A percentile compares a stretch with the other conserved stretches of the same genome.
Evolutionary conservation across 139 green algal genomes (phyloP).

Genomic region (Tetradesmus obliquus): DNA sequence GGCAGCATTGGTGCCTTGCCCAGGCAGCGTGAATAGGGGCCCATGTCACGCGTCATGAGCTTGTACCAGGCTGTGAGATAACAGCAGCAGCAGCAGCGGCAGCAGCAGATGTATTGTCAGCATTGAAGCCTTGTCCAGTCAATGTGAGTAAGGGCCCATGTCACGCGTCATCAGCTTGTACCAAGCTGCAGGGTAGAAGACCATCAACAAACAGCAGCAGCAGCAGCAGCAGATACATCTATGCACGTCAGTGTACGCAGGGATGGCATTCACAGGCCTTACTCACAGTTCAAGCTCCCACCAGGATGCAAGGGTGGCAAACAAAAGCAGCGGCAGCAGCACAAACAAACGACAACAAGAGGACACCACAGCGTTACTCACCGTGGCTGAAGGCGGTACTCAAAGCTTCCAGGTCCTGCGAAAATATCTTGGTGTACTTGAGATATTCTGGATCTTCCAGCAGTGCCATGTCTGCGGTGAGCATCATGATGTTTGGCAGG

Average conservation of each 20-base stretch:
- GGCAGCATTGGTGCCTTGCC: not conserved
- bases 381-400: not conserved
- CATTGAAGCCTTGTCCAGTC: not conserved
- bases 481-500: slow-evolving; percentile 55
- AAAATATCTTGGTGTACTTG: slow-evolving; percentile 8
- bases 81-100: not conserved
- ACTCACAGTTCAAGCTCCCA: too few relatives aligned
- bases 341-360: not conserved
- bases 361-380: not conserved
- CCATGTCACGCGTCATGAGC: slow-evolving; percentile 47
- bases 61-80: slow-evolving; percentile 39
- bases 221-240: not conserved
- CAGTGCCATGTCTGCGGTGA: slow-evolving; percentile 59
- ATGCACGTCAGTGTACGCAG: too few relatives aligned
- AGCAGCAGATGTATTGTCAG: not conserved
- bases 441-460: slow-evolving; percentile 49
- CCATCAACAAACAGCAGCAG: not conserved
- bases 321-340: not conserved
- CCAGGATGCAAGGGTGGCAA: not conserved
- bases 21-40: slow-evolving; percentile 39
- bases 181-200: slow-evolving; percentile 8
- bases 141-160: slow-evolving; percentile 44
- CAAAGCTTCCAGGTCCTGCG: not conserved
- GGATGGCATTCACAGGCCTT: too few relatives aligned
- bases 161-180: slow-evolving; percentile 48